Percentiles rank a stretch among this genome's conserved stretches.
Evolutionary conservation across 225 moss, liverwort and hornwort species (phyloP).

Genomic region (Physcomitrium patens): DNA sequence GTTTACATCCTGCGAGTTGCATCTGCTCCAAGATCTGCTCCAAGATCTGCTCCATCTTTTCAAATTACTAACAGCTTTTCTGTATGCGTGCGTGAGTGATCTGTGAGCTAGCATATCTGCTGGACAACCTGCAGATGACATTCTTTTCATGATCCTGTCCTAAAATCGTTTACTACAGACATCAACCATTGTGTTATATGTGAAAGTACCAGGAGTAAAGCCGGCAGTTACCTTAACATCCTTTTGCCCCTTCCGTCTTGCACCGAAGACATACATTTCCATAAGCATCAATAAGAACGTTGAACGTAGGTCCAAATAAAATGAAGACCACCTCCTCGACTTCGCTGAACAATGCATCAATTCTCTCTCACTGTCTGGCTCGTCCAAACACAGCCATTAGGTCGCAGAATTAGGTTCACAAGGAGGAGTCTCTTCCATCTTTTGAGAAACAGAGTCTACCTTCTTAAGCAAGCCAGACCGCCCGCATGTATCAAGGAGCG

Average conservation of each 20-base stretch:
- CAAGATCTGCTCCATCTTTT: slow-evolving; percentile 68
- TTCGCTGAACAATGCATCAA: slow-evolving; percentile 59
- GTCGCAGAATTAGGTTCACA: slow-evolving; percentile 67
- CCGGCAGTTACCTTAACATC: slow-evolving; percentile 56
- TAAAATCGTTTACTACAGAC: slow-evolving; percentile 68
- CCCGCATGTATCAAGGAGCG: slow-evolving; percentile 72
- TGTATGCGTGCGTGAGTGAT: slow-evolving; percentile 72
- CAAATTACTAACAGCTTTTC: slow-evolving; percentile 52
- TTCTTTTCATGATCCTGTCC: slow-evolving; percentile 60
- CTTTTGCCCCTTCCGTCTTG: slow-evolving; percentile 60
- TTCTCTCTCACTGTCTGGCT: slow-evolving; percentile 67
- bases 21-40: slow-evolving; percentile 64
- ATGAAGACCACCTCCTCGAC: slow-evolving; percentile 59
- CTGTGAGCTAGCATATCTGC: slow-evolving; percentile 74
- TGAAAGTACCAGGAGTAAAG: slow-evolving; percentile 66
- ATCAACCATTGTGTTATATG: slow-evolving; percentile 77
- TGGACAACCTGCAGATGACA: slow-evolving; percentile 51
- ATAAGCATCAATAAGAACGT: slow-evolving; percentile 70
- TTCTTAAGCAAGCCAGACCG: slow-evolving; percentile 69
- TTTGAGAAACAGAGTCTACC: slow-evolving; percentile 62
- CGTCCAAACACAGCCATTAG: slow-evolving; percentile 75
- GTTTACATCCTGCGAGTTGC: slow-evolving; percentile 63
- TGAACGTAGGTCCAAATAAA: slow-evolving; percentile 58
- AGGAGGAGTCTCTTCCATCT: slow-evolving; percentile 63
- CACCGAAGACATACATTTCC: slow-evolving; percentile 64